phyloP scores from a whole-genome alignment of 2,329 filamentous ascomycete species.

The Trichocomaceae sp. region DNA sequence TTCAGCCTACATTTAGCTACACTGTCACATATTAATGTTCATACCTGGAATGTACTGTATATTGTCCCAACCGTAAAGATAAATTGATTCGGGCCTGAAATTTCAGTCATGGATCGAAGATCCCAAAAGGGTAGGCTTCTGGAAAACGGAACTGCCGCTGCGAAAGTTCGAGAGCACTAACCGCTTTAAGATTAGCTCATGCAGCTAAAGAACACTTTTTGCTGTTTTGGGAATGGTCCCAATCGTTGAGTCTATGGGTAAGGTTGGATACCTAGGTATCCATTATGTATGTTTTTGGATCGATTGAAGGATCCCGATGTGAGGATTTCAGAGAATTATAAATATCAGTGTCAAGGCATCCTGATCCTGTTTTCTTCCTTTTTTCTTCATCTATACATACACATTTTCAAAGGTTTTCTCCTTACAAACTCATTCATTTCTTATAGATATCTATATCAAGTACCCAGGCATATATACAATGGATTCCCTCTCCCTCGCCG shows the following conservation, averaged over 20 bases:
- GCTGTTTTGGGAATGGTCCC: not conserved
- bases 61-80: not conserved
- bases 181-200: not conserved
- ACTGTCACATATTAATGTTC: no score
- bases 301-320: not conserved
- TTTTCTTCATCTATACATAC: not conserved
- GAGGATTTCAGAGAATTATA: not conserved
- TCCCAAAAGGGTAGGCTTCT: not conserved
- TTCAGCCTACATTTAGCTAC: not conserved
- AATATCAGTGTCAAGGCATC: not conserved
- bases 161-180: not conserved
- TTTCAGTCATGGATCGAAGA: no score
- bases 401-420: not conserved
- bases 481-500: slow-evolving; percentile 26
- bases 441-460: not conserved
- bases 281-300: not conserved
- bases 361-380: not conserved
- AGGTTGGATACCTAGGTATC: no score
- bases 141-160: not conserved
- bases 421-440: not conserved
- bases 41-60: no score
- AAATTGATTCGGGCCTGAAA: not conserved
- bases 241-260: no score
- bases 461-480: not conserved
- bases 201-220: not conserved